These are phyloP conservation scores for Phaeolepiota aurea DNA, from an alignment of 768 basidiomycete genomes.

Conservation along the genomic window DNA sequence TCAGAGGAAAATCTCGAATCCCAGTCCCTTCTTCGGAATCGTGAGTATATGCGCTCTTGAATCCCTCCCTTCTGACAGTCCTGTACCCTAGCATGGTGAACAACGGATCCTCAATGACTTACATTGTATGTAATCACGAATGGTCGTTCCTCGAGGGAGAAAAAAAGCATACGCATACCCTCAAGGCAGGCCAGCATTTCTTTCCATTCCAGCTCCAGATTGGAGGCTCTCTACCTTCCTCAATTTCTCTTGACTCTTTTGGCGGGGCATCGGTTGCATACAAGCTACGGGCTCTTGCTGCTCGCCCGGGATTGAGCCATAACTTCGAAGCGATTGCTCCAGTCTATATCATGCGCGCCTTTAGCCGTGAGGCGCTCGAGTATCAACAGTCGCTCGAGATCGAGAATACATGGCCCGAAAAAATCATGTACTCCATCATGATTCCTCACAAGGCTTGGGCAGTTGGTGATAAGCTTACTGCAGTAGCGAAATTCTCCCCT, in stretches of 20 bases:
- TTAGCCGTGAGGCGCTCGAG: conserved; percentile 78
- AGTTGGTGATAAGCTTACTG: conserved; percentile 76
- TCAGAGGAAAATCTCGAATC: conserved; percentile 74
- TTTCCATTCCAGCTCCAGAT: conserved; percentile 90
- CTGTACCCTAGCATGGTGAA: conserved; percentile 16
- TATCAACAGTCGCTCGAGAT: conserved; percentile 95
- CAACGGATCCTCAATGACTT: conserved; percentile 40
- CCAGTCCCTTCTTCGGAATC: conserved; percentile 49
- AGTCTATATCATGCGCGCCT: conserved; percentile 65
- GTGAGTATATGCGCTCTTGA: conserved; percentile 38
- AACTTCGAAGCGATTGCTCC: conserved; percentile 53
- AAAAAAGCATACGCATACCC: conserved; percentile 71
- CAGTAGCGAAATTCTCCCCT: conserved; percentile 81
- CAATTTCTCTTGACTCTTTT: conserved; percentile 43
- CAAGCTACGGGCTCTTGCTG: conserved; percentile 82
- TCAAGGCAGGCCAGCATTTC: conserved; percentile 90
- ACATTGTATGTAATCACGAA: conserved; percentile 71
- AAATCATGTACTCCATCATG: conserved; percentile 92
- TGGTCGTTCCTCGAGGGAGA: conserved; percentile 91
- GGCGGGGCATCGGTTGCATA: conserved; percentile 71
- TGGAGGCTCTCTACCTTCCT: conserved; percentile 80
- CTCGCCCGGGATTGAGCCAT: conserved; percentile 56
- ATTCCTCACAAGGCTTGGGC: conserved; percentile 96
- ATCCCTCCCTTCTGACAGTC: conserved; percentile 5
- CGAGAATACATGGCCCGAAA: conserved; percentile 96